Evolutionary conservation across 2,329 filamentous ascomycete genomes (phyloP).

Genomic region (Lachnum nothofagi): DNA sequence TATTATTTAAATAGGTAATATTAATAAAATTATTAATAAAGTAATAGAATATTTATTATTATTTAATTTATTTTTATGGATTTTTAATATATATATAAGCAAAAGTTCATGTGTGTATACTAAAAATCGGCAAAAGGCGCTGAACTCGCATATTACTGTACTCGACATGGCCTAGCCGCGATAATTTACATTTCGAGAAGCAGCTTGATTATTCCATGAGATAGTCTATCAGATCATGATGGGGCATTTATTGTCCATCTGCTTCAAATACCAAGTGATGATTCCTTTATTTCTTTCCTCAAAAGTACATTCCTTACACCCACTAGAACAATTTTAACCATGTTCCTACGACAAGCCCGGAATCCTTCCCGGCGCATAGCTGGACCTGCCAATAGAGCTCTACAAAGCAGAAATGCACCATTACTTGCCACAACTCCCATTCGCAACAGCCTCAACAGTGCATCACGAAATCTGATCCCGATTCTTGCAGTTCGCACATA

Average conservation of each 20-base stretch:
- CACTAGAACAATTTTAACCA: constrained; percentile 14
- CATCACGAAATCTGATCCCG: constrained; percentile 35
- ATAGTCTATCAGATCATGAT: not conserved
- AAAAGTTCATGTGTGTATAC: too few species aligned
- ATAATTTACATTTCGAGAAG: constrained; percentile 6
- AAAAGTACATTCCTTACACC: not conserved
- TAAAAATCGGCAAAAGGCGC: too few species aligned
- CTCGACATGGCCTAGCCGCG: not conserved
- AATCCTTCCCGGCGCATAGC: constrained; percentile 26
- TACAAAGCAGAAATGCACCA: constrained; percentile 11
- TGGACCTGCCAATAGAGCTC: constrained; percentile 12
- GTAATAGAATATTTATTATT: too few species aligned
- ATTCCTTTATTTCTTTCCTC: not conserved
- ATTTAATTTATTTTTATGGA: too few species aligned
- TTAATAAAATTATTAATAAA: too few species aligned
- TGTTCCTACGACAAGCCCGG: constrained; percentile 25
- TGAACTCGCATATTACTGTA: too few species aligned
- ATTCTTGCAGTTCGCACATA: constrained; percentile 47
- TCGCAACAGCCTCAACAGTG: constrained; percentile 9
- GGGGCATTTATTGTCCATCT: not conserved
- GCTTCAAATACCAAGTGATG: constrained; percentile 8
- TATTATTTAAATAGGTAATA: too few species aligned
- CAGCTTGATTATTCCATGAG: constrained; percentile 8
- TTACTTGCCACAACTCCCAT: constrained; percentile 10
- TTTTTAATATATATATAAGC: too few species aligned